phyloP scores from a whole-genome alignment of 1,284 basidiomycete species.

The Meira nashicola region DNA sequence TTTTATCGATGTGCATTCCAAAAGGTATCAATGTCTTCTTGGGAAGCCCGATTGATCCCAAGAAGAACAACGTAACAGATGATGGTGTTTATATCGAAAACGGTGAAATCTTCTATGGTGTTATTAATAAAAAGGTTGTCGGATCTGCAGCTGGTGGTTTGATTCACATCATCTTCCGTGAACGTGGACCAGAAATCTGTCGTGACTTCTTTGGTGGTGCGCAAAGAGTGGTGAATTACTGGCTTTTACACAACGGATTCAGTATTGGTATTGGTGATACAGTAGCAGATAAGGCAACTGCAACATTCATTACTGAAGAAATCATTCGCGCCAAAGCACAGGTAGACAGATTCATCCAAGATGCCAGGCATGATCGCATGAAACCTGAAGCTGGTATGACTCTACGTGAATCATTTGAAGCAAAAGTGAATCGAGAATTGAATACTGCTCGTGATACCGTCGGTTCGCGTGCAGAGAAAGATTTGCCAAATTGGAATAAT shows the following conservation, averaged over 20 bases:
- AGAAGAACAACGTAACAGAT: conserved; percentile 58
- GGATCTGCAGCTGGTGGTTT: conserved; percentile 85
- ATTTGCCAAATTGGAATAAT: conserved; percentile 96
- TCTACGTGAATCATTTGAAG: conserved; percentile 96
- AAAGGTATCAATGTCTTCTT: conserved; percentile 83
- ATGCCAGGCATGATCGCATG: conserved; percentile 47
- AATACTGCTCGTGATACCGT: conserved; percentile 93
- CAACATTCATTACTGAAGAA: conserved; percentile 70
- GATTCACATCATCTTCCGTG: conserved; percentile 93
- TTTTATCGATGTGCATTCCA: conserved; percentile 86
- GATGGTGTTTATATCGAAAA: conserved; percentile 96
- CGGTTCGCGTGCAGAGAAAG: conserved; percentile 90
- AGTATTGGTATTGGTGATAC: conserved; percentile 99
- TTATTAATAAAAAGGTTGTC: conserved; percentile 96
- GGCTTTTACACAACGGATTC: conserved; percentile 98
- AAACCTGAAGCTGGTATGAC: conserved; percentile 77
- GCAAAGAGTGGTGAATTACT: conserved; percentile 94
- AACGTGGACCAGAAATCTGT: conserved; percentile 92
- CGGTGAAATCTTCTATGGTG: conserved; percentile 90
- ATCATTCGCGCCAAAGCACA: conserved; percentile 72
- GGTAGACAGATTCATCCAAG: conserved; percentile 47
- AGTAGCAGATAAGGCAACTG: conserved; percentile 87
- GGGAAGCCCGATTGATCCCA: conserved; percentile 37
- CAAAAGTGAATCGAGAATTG: conserved; percentile 80
- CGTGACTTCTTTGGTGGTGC: conserved; percentile 86